Conservation (phyloP, 2,329 filamentous ascomycete species). For the Fusarium liriodendri region DNA sequence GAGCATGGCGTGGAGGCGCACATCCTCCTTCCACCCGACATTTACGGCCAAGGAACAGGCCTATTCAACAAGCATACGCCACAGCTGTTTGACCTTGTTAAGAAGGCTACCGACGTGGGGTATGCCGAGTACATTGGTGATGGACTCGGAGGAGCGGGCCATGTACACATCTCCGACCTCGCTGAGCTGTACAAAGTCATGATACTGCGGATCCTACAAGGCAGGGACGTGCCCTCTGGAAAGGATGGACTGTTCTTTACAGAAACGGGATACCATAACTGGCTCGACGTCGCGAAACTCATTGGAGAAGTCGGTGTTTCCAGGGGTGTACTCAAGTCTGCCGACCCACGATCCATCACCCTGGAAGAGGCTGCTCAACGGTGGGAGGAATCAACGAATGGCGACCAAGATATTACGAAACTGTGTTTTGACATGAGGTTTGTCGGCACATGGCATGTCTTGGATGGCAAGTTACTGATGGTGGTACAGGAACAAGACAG, state of each 20-base stretch:
- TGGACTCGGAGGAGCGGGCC: background rate
- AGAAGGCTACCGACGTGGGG: background rate
- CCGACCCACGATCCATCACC: background rate
- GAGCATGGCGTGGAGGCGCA: background rate
- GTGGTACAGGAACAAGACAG: conserved; percentile 1
- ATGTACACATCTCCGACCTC: conserved; percentile 11
- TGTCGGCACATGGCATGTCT: background rate
- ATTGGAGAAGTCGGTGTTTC: conserved; percentile 8
- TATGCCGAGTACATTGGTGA: background rate
- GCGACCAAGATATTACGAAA: background rate
- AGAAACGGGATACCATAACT: conserved; percentile 14
- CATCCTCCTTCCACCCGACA: background rate
- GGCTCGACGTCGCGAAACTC: background rate
- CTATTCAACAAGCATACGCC: background rate
- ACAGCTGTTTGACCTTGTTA: background rate
- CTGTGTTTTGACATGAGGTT: conserved; percentile 11
- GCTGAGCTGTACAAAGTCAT: conserved; percentile 19
- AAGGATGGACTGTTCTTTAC: conserved; percentile 8
- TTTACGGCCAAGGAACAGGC: background rate
- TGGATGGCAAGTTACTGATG: background rate
- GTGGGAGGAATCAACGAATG: background rate
- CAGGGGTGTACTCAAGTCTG: background rate
- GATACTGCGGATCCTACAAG: background rate
- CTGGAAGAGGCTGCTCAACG: conserved; percentile 1
- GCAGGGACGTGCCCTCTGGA: background rate